These are phyloP conservation scores for Alliaria petiolata DNA, from an alignment of 345 rosid species.

Conservation along the genomic window DNA sequence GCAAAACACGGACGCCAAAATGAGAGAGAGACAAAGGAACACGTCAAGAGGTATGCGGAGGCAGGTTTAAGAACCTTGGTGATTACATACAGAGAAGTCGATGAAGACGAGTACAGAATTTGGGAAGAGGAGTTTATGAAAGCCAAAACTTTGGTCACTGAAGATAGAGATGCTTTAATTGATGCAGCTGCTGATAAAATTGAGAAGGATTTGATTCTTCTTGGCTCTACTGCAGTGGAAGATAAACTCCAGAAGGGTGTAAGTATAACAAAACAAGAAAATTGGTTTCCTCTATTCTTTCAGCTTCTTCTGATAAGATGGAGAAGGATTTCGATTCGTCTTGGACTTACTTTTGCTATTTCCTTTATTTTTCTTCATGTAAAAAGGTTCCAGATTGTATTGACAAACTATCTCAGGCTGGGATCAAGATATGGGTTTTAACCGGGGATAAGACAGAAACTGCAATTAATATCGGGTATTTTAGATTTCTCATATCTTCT, in stretches of 20 bases:
- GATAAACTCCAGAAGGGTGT: conserved; percentile 93
- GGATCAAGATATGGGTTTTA: conserved; percentile 79
- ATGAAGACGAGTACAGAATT: conserved; percentile 48
- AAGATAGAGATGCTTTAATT: conserved; percentile 49
- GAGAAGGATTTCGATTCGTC: neutral
- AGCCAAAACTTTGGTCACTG: conserved; percentile 54
- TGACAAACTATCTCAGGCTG: conserved; percentile 71
- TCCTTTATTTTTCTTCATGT: neutral
- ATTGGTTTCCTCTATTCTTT: neutral
- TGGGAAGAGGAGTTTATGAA: conserved; percentile 60
- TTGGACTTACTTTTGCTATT: neutral
- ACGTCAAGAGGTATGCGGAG: conserved; percentile 56
- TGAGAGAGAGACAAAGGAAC: conserved; percentile 57
- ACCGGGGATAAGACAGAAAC: conserved; percentile 95
- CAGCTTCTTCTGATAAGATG: neutral
- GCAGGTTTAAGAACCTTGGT: conserved; percentile 79
- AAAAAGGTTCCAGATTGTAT: conserved; percentile 75
- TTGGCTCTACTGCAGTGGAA: conserved; percentile 94
- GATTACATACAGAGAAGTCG: conserved; percentile 68
- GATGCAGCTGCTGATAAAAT: conserved; percentile 58
- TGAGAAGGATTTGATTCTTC: conserved; percentile 71
- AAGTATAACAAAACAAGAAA: conserved; percentile 7
- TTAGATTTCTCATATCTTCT: neutral
- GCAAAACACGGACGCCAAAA: conserved; percentile 41
- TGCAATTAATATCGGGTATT: conserved; percentile 86